These are phyloP conservation scores for Diphasiastrum complanatum DNA, from an alignment of 83 land plant species.

Conservation along the genomic window DNA sequence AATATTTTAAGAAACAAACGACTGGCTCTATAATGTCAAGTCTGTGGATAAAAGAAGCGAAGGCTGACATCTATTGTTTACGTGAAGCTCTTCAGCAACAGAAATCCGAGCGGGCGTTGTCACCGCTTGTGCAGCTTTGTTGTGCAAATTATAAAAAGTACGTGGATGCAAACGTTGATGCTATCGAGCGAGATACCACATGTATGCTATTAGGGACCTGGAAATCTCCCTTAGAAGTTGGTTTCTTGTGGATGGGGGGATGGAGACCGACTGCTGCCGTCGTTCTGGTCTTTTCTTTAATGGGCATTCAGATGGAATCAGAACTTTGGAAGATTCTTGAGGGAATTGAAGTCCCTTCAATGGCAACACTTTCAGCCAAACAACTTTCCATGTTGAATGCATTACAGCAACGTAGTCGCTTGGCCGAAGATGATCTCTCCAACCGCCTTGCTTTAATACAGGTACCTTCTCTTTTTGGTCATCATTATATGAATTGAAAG, in stretches of 20 bases:
- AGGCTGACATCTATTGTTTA: background rate
- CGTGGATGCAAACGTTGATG: constrained; percentile 20
- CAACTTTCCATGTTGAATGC: constrained; percentile 21
- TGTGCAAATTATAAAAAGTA: constrained; percentile 10
- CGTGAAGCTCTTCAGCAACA: constrained; percentile 4
- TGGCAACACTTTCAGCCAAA: constrained; percentile 28
- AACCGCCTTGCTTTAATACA: constrained; percentile 21
- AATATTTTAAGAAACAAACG: too few relatives aligned
- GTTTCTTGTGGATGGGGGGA: constrained; percentile 36
- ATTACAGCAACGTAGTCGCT: constrained; percentile 21
- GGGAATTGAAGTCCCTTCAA: constrained; percentile 28
- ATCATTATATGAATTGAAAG: too few relatives aligned
- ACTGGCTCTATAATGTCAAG: too few relatives aligned
- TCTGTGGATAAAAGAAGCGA: constrained; percentile 6
- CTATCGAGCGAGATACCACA: constrained; percentile 16
- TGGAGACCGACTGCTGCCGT: constrained; percentile 30
- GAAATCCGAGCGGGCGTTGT: background rate
- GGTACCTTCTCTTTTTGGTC: too few relatives aligned
- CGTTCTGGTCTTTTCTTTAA: constrained; percentile 21
- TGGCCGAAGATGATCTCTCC: constrained; percentile 23
- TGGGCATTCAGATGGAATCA: constrained; percentile 32
- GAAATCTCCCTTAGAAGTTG: constrained; percentile 29
- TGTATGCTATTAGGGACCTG: constrained; percentile 21
- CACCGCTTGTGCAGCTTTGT: constrained; percentile 8
- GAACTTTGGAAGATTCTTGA: constrained; percentile 21